These are phyloP conservation scores for Trichoderma lentiforme DNA, from an alignment of 2,329 filamentous ascomycete species.

Conservation along the genomic window DNA sequence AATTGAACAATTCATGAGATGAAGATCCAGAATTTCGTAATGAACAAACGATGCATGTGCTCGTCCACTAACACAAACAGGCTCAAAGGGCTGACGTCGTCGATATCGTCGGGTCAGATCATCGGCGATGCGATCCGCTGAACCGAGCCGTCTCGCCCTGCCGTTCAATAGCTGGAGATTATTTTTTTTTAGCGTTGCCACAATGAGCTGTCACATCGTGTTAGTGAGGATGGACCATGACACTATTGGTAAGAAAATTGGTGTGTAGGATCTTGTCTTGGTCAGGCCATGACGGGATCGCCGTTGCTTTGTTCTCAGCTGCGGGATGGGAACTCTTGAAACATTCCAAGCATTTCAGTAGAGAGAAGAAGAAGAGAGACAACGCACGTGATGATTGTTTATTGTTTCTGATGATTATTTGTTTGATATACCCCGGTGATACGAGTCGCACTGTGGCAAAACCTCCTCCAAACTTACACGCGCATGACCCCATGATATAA, in stretches of 20 bases:
- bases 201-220: conserved; percentile 1
- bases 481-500: neutral
- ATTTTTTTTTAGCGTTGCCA: conserved; percentile 3
- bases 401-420: neutral
- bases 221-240: neutral
- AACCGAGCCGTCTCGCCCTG: neutral
- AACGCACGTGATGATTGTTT: neutral
- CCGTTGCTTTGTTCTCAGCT: neutral
- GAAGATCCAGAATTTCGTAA: neutral
- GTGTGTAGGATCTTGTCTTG: neutral
- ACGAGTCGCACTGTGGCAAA: neutral
- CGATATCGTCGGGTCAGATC: neutral
- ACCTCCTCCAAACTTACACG: neutral
- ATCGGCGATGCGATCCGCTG: conserved; percentile 27
- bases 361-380: neutral
- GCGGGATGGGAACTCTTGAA: neutral
- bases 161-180: neutral
- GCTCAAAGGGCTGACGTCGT: neutral
- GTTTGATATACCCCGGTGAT: neutral
- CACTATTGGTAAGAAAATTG: neutral
- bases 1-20: neutral
- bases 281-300: neutral
- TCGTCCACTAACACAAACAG: neutral
- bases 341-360: neutral
- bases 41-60: neutral